Base-by-base conservation (phyloP, 345 rosid genomes). In the Corchorus capsularis region DNA sequence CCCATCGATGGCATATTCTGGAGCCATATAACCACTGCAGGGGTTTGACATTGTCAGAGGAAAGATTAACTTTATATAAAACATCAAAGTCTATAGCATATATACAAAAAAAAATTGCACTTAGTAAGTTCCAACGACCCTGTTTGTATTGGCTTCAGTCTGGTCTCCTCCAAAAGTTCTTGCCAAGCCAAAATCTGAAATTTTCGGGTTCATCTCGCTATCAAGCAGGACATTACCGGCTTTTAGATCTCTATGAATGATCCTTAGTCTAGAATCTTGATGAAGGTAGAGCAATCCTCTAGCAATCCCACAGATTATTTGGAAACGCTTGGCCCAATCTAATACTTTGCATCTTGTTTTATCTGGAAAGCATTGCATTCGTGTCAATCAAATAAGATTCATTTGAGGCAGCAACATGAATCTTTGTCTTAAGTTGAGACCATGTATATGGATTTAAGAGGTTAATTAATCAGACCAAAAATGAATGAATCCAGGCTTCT, bases 211-310 rank as follows among this genome's bases (percentile, higher is more conserved):
- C 86, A 85, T 85, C 3, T 81, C 75, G 0, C 69, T 7, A 49
- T 85, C 83, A 20, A 85, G 67, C 60, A 85, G 27, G 13, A 85
- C 37, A 54, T 83, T 85, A 68, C 88, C 61, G 0, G 78, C 78
- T 68, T 85, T 83, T 6, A 83, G 78, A 41, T 75, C 78, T 75
- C 72, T 53, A 20, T 75, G 78, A 20, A 64, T 75, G 9, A 64
- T 75, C 47, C 86, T 81, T 10, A 85, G 60, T 35, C 86, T 75
- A 1, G 86, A 85, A 75, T 83, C 88, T 77, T 83, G 82, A 49
- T 85, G 88, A 22, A 85, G 84, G 47, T 83, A 85, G 53, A 83
- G 86, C 39, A 85, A 72, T 19, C 86, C 88, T 6, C 85, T 57
- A n/a, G 85, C 81, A 17, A 85, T 81, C 45, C 88, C 86, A 17